Percentiles rank a stretch among this genome's conserved stretches.
Conservation (phyloP, 148 eudicot species). For the Rhododendron ferrugineum region DNA sequence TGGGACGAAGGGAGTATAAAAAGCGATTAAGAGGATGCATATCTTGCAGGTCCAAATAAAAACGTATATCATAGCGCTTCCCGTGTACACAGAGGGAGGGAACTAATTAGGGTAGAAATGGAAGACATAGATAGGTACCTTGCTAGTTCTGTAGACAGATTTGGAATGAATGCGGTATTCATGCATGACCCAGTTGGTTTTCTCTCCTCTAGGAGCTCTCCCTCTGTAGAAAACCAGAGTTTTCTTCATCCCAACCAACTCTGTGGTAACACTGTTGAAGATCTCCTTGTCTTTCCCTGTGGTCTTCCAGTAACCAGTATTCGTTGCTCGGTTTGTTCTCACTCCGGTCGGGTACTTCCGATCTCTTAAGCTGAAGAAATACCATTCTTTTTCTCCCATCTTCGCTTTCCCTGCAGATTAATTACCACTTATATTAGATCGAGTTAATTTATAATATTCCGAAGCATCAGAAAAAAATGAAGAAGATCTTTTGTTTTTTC, state of each 20-base stretch:
- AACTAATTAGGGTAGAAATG: neutral
- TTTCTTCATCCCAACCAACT: slow-evolving; percentile 88
- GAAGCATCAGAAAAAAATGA: neutral
- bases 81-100: neutral
- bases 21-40: neutral
- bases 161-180: slow-evolving; percentile 86
- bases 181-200: slow-evolving; percentile 96
- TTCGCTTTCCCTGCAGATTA: slow-evolving; percentile 55
- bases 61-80: neutral
- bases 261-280: slow-evolving; percentile 50
- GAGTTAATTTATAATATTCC: neutral
- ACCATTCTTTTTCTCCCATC: slow-evolving; percentile 94
- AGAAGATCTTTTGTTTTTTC: neutral
- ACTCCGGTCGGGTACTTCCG: slow-evolving; percentile 92
- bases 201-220: slow-evolving; percentile 91
- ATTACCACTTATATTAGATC: neutral
- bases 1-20: no score
- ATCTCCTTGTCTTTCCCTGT: slow-evolving; percentile 96
- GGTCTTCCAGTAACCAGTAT: slow-evolving; percentile 93
- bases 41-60: neutral
- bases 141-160: slow-evolving; percentile 69
- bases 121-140: slow-evolving; percentile 28
- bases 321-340: slow-evolving; percentile 82
- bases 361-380: slow-evolving; percentile 79
- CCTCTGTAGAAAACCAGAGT: slow-evolving; percentile 86